Percentiles rank a stretch among this genome's conserved stretches.
phyloP scores from a whole-genome alignment of 2,329 filamentous ascomycete species.

The Fusarium domesticum region DNA sequence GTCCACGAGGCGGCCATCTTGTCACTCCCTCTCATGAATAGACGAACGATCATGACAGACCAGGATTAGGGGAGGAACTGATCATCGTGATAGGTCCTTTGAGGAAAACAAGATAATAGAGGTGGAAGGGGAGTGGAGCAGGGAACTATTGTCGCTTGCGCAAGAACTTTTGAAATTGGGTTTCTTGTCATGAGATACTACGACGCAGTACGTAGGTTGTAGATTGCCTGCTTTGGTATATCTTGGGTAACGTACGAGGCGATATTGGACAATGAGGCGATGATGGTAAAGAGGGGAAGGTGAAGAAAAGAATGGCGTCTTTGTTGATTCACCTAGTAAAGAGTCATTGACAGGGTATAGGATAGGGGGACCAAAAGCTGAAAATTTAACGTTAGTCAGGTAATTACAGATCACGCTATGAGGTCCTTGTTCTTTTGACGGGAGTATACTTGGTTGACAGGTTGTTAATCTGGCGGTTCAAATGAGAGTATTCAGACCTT shows the following conservation, averaged over 20 bases:
- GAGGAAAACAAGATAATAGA: neutral
- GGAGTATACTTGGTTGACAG: too few species aligned
- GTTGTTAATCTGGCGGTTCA: too few species aligned
- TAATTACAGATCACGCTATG: too few species aligned
- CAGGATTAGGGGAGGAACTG: constrained; percentile 6
- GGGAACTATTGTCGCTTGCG: constrained; percentile 21
- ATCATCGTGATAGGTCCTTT: constrained; percentile 16
- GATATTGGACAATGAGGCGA: neutral
- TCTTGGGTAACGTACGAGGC: neutral
- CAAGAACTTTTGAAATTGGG: constrained; percentile 15
- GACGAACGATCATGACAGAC: constrained; percentile 8
- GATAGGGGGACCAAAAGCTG: too few species aligned
- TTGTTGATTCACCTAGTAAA: too few species aligned
- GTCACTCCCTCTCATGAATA: too few species aligned
- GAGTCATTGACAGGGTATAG: too few species aligned
- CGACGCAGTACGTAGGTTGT: neutral
- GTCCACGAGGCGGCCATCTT: neutral
- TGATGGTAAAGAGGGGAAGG: neutral
- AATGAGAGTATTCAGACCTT: too few species aligned
- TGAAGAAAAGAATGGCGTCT: neutral
- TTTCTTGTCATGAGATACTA: constrained; percentile 2
- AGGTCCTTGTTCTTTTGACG: too few species aligned
- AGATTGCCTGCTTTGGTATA: neutral
- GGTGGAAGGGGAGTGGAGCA: constrained; percentile 9
- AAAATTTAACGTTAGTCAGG: too few species aligned